Evolutionary conservation across 2,329 filamentous ascomycete species (phyloP), one percentile per base, ranked within the genome.

Genomic region (Alternaria gansuensis): DNA sequence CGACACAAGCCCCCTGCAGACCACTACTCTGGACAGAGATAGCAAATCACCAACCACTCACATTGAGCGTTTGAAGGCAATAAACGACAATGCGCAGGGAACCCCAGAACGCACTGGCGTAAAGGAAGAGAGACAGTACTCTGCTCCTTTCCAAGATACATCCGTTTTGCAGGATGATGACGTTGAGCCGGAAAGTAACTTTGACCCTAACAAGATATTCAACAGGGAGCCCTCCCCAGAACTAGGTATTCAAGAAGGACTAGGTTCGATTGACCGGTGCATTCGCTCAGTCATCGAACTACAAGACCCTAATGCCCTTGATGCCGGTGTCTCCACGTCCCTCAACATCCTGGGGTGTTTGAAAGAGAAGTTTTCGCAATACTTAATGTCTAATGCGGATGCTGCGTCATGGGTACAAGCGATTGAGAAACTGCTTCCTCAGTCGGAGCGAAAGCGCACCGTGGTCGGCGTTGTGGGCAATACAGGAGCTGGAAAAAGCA

Each of bases 401-500:
- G 77, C 74, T 2, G 57, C 67, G n/a, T 61, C 72, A 21, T 84
- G 80, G 81, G 56, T 79, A 7, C 55, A 76, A 21, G 68, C 79
- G 11, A 81, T 84, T 37, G 71, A 80, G 3, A 75, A 76, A 3
- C 68, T 84, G 0, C 70, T 76, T 28, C 71, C 77, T 3, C 77
- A 79, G 50, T 75, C 78, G 3, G 67, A 68, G 5, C 74, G 73
- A 26, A 81, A 80, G 10, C 75, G 77, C 14, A 79, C 80, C 1
- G 78, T 88, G 0, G 79, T 89, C 17, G 87, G 86, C 5, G 83
- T 89, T 1, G 82, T 87, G 3, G 87, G 87, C 0, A 85, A 83
- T 53, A 89, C 87, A 0, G 86, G 87, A 0, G 82, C 84, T 1
- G 87, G 87, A 0, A 90, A 89, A 67, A 85, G 82, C 21, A 86